These are phyloP conservation scores for Dioscorea alata DNA, from an alignment of 106 monocot genomes.

Conservation along the genomic window DNA sequence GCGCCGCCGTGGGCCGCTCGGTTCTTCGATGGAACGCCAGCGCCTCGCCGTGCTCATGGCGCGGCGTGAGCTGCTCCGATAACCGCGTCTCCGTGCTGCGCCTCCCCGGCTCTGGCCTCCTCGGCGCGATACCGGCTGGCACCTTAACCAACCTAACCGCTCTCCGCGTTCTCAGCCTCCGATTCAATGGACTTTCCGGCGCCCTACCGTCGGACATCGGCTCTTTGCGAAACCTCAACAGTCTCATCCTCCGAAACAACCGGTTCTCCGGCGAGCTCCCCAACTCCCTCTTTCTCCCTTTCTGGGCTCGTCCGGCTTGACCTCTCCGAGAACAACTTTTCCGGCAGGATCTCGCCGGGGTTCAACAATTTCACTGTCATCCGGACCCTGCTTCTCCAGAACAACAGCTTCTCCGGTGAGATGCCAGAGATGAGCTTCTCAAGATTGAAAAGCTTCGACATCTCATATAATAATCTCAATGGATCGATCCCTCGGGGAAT, in stretches of 20 bases:
- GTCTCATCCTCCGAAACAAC: conserved; percentile 64
- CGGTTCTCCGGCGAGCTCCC: conserved; percentile 59
- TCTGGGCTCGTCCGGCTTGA: conserved; percentile 46
- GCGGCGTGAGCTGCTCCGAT: conserved; percentile 41
- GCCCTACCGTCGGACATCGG: conserved; percentile 57
- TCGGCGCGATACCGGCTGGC: conserved; percentile 53
- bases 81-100: conserved; percentile 54
- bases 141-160: conserved; percentile 57
- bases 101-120: conserved; percentile 60
- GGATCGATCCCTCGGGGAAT: conserved; percentile 67
- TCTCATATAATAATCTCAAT: conserved; percentile 71
- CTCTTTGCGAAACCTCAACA: conserved; percentile 30
- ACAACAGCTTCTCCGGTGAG: conserved; percentile 31
- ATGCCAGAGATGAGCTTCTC: neutral
- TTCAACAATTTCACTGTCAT: conserved; percentile 51
- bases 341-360: conserved; percentile 46
- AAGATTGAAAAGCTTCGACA: conserved; percentile 55
- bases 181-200: conserved; percentile 63
- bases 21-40: conserved; percentile 35
- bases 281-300: conserved; percentile 14
- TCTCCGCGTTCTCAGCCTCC: conserved; percentile 62
- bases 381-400: conserved; percentile 44
- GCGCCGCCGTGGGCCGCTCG: conserved; percentile 34
- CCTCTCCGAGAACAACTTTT: conserved; percentile 55
- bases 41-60: conserved; percentile 55